Percentiles rank a stretch among this genome's conserved stretches.
Conservation (phyloP, 129 eudicot species). For the Silybum marianum region DNA sequence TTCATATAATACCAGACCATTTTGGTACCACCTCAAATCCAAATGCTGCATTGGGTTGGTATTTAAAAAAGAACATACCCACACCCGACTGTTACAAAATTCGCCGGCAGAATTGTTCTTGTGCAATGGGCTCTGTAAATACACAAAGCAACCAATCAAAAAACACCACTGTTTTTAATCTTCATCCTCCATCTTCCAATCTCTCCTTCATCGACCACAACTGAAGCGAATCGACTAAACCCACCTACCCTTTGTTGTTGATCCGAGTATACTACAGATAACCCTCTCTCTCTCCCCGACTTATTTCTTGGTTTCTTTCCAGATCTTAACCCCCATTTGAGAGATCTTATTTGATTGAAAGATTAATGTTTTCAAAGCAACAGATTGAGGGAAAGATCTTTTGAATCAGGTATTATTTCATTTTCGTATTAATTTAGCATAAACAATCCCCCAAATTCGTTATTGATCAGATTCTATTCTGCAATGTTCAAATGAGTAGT, state of each 20-base stretch:
- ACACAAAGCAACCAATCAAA: conserved; percentile 30
- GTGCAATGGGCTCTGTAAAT: conserved; percentile 36
- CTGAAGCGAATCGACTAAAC: conserved; percentile 1
- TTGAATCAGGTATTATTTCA: conserved; percentile 25
- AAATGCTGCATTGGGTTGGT: too few species aligned
- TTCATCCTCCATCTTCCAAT: conserved; percentile 4
- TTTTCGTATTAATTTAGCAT: conserved; percentile 1
- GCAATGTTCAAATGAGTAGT: not conserved
- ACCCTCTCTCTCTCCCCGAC: not conserved
- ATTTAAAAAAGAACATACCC: not conserved
- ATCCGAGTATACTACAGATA: not conserved
- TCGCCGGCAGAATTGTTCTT: conserved; percentile 35
- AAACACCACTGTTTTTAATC: conserved; percentile 16
- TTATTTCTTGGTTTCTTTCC: not conserved
- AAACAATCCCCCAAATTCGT: not conserved
- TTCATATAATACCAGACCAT: too few species aligned
- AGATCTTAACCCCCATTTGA: conserved; percentile 30
- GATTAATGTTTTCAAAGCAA: not conserved
- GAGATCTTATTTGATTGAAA: conserved; percentile 6
- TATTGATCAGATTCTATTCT: not conserved
- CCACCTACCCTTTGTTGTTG: not conserved
- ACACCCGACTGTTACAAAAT: conserved; percentile 11
- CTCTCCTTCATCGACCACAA: conserved; percentile 2
- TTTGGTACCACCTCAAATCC: too few species aligned
- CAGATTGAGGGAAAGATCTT: conserved; percentile 6